Conservation (phyloP, 2,329 filamentous ascomycete genomes). For the Coniochaeta sp. region DNA sequence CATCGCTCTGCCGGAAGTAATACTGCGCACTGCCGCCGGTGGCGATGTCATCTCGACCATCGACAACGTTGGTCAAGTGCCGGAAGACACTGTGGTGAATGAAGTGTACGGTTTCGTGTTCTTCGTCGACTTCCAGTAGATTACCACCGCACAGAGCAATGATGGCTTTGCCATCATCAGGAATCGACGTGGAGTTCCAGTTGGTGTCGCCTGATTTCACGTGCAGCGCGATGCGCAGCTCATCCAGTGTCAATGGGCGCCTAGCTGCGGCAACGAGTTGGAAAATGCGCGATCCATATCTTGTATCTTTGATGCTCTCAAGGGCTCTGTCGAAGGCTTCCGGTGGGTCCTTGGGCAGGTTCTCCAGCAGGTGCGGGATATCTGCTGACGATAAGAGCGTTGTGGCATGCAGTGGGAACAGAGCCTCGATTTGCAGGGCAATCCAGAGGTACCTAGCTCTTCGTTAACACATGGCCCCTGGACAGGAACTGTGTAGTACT, state of each 20-base stretch:
- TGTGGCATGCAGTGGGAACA: background rate
- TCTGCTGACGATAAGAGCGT: background rate
- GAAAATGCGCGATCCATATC: background rate
- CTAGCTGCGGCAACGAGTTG: background rate
- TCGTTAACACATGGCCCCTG: background rate
- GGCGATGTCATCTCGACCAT: no score
- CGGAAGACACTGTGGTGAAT: background rate
- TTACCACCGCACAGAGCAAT: background rate
- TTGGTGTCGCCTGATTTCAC: background rate
- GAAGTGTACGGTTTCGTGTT: background rate
- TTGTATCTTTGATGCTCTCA: background rate
- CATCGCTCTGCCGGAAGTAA: no score
- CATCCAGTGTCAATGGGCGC: background rate
- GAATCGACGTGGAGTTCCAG: background rate
- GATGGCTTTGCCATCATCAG: background rate
- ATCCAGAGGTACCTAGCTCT: slow-evolving; percentile 3
- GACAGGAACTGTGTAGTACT: background rate
- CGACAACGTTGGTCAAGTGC: no score
- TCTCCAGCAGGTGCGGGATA: background rate
- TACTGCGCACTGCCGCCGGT: no score
- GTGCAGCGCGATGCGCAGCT: background rate
- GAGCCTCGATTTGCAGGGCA: background rate
- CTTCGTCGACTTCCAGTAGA: slow-evolving; percentile 3
- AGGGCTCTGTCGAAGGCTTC: background rate
- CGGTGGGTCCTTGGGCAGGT: background rate